These are phyloP conservation scores for Neonothopanus nambi DNA, from an alignment of 1,284 basidiomycete species.

Conservation along the genomic window DNA sequence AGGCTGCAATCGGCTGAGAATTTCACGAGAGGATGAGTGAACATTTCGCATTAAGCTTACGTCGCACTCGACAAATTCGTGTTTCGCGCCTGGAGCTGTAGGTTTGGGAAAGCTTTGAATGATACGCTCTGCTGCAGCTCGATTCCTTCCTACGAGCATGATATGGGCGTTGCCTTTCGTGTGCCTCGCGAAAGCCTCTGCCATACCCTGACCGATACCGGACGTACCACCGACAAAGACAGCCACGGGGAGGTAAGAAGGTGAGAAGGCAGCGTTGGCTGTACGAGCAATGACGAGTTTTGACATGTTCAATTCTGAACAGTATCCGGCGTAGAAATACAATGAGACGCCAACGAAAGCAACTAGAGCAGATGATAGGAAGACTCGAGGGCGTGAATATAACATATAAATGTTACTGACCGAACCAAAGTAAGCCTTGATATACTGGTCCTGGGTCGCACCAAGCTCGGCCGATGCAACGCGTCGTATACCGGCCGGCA, in stretches of 20 bases:
- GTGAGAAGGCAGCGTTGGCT: neutral
- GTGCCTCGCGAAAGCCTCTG: conserved; percentile 27
- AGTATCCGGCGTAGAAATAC: too few relatives aligned
- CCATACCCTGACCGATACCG: conserved; percentile 37
- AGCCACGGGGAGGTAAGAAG: conserved; percentile 28
- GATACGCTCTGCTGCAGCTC: conserved; percentile 32
- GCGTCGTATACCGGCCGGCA: too few relatives aligned
- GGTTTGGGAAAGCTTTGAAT: conserved; percentile 33
- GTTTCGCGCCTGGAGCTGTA: conserved; percentile 12
- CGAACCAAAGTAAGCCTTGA: too few relatives aligned
- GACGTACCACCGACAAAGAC: conserved; percentile 42
- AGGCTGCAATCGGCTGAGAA: conserved; percentile 14
- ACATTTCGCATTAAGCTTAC: conserved; percentile 31
- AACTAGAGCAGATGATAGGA: too few relatives aligned
- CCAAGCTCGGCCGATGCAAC: too few relatives aligned
- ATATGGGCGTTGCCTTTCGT: conserved; percentile 33
- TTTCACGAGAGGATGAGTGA: conserved; percentile 20
- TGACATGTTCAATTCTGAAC: too few relatives aligned
- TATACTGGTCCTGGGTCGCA: too few relatives aligned
- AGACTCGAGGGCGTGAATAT: too few relatives aligned
- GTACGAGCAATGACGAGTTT: neutral
- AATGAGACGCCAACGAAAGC: too few relatives aligned
- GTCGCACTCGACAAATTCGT: conserved; percentile 32
- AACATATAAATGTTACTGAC: too few relatives aligned
- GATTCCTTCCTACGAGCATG: conserved; percentile 36